Percentiles rank a stretch among this genome's conserved stretches.
These are phyloP conservation scores for Pyronema omphalodes DNA, from an alignment of 495 filamentous ascomycete species.

Conservation along the genomic window DNA sequence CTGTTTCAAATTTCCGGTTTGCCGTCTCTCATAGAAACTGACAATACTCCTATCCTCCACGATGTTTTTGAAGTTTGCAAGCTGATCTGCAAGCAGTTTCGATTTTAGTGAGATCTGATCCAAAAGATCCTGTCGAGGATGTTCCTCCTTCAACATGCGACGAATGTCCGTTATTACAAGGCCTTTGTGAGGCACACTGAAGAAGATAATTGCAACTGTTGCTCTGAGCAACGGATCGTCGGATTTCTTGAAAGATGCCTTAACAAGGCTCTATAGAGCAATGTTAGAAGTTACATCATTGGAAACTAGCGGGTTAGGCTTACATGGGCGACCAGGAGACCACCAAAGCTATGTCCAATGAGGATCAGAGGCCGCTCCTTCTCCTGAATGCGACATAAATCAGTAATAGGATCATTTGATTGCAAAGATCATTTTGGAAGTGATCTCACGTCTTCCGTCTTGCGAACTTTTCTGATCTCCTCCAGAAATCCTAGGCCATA, in stretches of 20 bases:
- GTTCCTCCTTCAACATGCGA: constrained; percentile 2
- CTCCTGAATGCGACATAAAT: constrained; percentile 2
- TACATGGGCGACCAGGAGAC: constrained; percentile 9
- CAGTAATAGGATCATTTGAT: too few relatives aligned
- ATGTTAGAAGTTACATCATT: neutral
- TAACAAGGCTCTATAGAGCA: neutral
- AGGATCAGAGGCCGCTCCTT: constrained; percentile 6
- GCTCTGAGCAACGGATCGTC: neutral
- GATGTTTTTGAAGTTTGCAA: constrained; percentile 2
- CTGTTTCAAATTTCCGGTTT: neutral
- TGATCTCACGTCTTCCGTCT: neutral
- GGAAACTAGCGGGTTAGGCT: neutral
- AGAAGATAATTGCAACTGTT: constrained; percentile 4
- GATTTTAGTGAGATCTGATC: neutral
- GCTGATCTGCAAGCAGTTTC: neutral
- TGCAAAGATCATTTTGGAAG: too few relatives aligned
- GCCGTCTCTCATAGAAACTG: constrained; percentile 2
- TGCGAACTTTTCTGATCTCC: neutral
- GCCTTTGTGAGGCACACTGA: constrained; percentile 1
- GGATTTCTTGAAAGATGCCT: neutral
- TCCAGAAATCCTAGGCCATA: neutral
- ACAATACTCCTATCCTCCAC: neutral
- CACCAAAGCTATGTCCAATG: constrained; percentile 11
- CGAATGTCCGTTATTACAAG: constrained; percentile 4
- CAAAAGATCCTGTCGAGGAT: neutral